These are phyloP conservation scores for Bidens hawaiensis DNA, from an alignment of 140 eudicot species.

Conservation along the genomic window DNA sequence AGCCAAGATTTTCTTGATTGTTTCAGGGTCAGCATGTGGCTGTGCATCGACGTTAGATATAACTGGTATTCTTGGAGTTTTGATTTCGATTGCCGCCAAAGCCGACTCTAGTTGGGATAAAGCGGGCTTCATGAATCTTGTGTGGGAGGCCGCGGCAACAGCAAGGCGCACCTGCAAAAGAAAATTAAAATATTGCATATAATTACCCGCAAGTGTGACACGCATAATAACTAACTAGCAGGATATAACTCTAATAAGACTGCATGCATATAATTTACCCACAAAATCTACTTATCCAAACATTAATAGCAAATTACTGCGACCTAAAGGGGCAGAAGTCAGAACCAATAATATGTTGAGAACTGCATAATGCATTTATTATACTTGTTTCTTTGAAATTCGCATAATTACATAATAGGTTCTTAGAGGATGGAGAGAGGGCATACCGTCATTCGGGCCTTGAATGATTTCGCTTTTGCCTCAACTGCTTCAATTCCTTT, in stretches of 20 bases:
- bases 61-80: constrained; percentile 82
- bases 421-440: background rate
- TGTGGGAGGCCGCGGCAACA: constrained; percentile 95
- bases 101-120: constrained; percentile 88
- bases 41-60: constrained; percentile 90
- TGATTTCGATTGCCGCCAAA: constrained; percentile 66
- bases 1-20: constrained; percentile 86
- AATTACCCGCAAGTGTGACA: too few species aligned
- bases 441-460: constrained; percentile 86
- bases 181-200: background rate
- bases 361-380: too few species aligned
- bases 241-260: background rate
- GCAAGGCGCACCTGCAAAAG: constrained; percentile 77
- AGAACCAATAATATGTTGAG: too few species aligned
- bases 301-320: too few species aligned
- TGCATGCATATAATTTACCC: background rate
- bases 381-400: background rate
- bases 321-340: background rate
- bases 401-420: too few species aligned
- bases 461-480: constrained; percentile 85
- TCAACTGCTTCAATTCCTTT: constrained; percentile 88
- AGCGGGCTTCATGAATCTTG: constrained; percentile 82
- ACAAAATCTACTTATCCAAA: background rate
- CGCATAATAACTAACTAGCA: too few species aligned
- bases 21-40: constrained; percentile 88